These are phyloP conservation scores for Ogataea angusta DNA, from an alignment of 805 yeast species.

Conservation along the genomic window DNA sequence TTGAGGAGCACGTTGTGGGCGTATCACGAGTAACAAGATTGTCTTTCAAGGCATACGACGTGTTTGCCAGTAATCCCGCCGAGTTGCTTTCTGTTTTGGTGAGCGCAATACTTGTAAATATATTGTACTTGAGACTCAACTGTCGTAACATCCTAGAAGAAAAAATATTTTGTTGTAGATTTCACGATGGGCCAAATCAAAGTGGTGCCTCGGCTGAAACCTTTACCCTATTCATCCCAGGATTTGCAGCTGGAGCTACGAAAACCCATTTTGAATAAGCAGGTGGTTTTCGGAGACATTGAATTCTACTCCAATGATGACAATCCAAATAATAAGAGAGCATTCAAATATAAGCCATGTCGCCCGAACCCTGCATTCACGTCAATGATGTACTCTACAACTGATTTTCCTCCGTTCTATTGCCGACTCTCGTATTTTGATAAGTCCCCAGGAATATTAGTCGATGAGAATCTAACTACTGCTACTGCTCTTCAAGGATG, in stretches of 20 bases:
- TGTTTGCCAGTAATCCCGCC: slow-evolving; percentile 27
- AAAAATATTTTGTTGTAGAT: neutral
- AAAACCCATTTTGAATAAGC: slow-evolving; percentile 22
- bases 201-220: slow-evolving; percentile 32
- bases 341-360: slow-evolving; percentile 79
- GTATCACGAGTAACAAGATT: slow-evolving; percentile 62
- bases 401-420: slow-evolving; percentile 67
- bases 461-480: slow-evolving; percentile 36
- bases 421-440: slow-evolving; percentile 66
- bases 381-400: slow-evolving; percentile 60
- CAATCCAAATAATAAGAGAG: slow-evolving; percentile 73
- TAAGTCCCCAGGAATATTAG: slow-evolving; percentile 54
- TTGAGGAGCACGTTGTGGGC: slow-evolving; percentile 80
- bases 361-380: slow-evolving; percentile 61
- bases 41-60: slow-evolving; percentile 64
- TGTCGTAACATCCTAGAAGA: slow-evolving; percentile 6
- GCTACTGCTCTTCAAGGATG: slow-evolving; percentile 72
- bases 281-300: slow-evolving; percentile 6
- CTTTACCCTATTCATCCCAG: slow-evolving; percentile 32
- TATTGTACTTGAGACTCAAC: slow-evolving; percentile 25
- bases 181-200: slow-evolving; percentile 3
- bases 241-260: slow-evolving; percentile 25
- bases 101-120: slow-evolving; percentile 40
- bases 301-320: slow-evolving; percentile 59
- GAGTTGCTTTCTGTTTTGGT: slow-evolving; percentile 4